Evolutionary conservation across 108 stramenopile species (phyloP).

Genomic region (Nitzschia sp.): DNA sequence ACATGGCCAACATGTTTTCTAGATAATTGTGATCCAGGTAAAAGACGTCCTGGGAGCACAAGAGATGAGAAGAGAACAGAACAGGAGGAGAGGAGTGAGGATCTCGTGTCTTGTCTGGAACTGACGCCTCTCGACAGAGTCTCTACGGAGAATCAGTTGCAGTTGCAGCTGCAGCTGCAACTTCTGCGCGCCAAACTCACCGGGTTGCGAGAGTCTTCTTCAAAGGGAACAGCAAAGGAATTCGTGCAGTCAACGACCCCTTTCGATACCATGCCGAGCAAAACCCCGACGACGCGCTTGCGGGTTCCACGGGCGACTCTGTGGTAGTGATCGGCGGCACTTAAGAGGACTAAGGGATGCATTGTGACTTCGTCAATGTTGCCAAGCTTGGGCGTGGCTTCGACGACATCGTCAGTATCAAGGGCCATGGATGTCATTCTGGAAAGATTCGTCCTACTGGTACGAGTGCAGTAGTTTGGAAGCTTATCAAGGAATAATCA

Average conservation of each 20-base stretch:
- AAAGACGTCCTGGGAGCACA: slow-evolving; percentile 60
- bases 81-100: background rate
- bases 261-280: slow-evolving; percentile 82
- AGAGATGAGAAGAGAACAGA: background rate
- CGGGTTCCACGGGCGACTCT: slow-evolving; percentile 94
- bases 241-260: slow-evolving; percentile 89
- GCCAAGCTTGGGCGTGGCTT: slow-evolving; percentile 23
- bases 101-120: background rate
- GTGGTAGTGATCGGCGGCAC: slow-evolving; percentile 98
- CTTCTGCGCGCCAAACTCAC: slow-evolving; percentile 41
- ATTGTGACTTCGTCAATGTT: slow-evolving; percentile 78
- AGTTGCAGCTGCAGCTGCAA: no score
- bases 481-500: no score
- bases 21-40: slow-evolving; percentile 99
- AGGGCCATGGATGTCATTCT: slow-evolving; percentile 31
- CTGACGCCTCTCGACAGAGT: no score
- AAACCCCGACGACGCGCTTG: slow-evolving; percentile 97
- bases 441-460: no score
- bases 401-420: slow-evolving; percentile 25
- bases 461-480: no score
- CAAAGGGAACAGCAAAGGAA: slow-evolving; percentile 99
- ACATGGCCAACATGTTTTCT: slow-evolving; percentile 88
- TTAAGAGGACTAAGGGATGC: slow-evolving; percentile 96
- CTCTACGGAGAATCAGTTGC: no score
- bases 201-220: slow-evolving; percentile 93